Evolutionary conservation across 2,329 filamentous ascomycete genomes (phyloP), one percentile per base, ranked within the genome.

Genomic region (Microdochium nivale): DNA sequence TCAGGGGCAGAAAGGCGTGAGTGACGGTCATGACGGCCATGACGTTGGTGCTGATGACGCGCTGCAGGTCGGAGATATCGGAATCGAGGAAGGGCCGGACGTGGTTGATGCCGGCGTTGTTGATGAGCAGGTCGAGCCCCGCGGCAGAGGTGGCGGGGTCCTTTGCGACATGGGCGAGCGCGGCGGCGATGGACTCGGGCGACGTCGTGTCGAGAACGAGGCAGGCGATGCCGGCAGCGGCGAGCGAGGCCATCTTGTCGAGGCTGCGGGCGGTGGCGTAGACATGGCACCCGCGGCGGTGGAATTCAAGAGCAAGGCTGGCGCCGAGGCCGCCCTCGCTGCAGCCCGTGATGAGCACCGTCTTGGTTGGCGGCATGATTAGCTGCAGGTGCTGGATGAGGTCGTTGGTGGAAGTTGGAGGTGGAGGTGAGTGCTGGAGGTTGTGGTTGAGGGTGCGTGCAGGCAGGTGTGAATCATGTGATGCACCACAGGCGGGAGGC

Each of bases 71-170:
- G 16, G 25, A 23, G 1, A 54, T 25, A 9, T 25, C 5, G 4
- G 47, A 48, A 46, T 54, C 53, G 10, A 47, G n/a, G 9, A 54
- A 21, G 14, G 53, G 53, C 51, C 50, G 44, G 44, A 54, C 46
- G 9, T 49, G 47, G 21, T 46, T 30, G 21, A 49, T 21, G 7
- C 51, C 53, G 32, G 51, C 53, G 46, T 54, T 54, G 53, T 54
- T 54, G 44, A 54, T 32, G 3, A 54, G 51, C 4, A 48, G 43
- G 35, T 54, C 51, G 5, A 54, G 44, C 16, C 40, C 40, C 10
- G 9, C 5, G 19, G 14, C 40, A 23, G 30, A 44, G n/a, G 47
- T 33, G 30, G 32, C 24, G 16, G 35, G 30, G 4, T 24, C 33
- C 25, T 33, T 49, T 11, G 47, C 16, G 25, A 51, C 50, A 4